Evolutionary conservation across 768 basidiomycete species (phyloP), one percentile per base, ranked within the genome.

Genomic region (Suillus hirtellus): DNA sequence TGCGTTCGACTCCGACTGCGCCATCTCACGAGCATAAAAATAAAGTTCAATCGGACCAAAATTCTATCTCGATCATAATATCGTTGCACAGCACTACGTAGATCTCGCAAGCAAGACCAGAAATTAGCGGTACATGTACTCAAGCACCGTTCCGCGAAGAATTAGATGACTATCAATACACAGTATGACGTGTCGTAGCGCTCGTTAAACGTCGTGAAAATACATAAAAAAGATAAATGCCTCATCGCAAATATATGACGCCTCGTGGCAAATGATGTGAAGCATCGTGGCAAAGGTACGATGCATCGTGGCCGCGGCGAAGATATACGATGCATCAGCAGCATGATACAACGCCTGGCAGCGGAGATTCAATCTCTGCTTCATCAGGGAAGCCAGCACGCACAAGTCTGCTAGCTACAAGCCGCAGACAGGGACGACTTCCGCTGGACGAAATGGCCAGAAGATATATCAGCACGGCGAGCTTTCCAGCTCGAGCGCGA

Each of bases 81-180:
- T 17, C 27, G 10, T 40, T 58, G 37, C 24, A 27, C 11, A 42
- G 38, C 40, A 58, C 38, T 60, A 35, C 46, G 43, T 56, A 60
- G 9, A 35, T 35, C 50, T 44, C 50, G 59, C 59, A 58, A 60
- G 59, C 59, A 56, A 60, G 60, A 52, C 14, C 19, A 15, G 31
- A 59, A 58, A 60, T 56, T 56, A 52, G 31, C 24, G 34, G 31
- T 17, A 58, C 17, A 19, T 10, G 37, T 34, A 60, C 37, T 47
- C 60, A 47, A 47, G 21, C 24, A 21, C 31, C 4, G 24, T 19
- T 3, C 37, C 17, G 60, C 31, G 21, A 38, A 64, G 52, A 21
- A 63, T n/a, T 42, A 47, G 19, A 40, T n/a, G 65, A 64, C 65
- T 69, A 69, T 65, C n/a, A 66, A 73, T 74, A 73, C 72, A 71